Percentiles rank a stretch among this genome's conserved stretches.
These are phyloP conservation scores for Talaromyces marneffei DNA, from an alignment of 2,329 filamentous ascomycete species.

Conservation along the genomic window DNA sequence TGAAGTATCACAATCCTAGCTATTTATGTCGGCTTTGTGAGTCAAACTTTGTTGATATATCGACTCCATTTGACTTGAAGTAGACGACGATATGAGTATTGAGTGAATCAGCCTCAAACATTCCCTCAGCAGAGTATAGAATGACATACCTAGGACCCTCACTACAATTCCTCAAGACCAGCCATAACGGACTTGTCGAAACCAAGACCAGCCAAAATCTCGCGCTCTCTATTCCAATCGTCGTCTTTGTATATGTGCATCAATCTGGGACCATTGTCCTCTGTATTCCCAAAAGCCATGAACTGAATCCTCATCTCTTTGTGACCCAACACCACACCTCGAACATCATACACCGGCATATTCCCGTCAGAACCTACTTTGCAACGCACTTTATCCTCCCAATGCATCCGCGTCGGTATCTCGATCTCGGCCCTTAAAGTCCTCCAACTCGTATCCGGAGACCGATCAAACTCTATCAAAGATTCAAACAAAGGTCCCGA, in stretches of 20 bases:
- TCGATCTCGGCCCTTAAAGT: neutral
- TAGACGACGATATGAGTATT: too few species aligned
- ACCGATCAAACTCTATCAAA: neutral
- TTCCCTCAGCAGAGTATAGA: too few species aligned
- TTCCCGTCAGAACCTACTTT: neutral
- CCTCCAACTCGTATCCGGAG: neutral
- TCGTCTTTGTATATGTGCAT: neutral
- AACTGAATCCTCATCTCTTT: neutral
- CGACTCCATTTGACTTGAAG: too few species aligned
- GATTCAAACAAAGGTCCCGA: neutral
- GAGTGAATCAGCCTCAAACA: too few species aligned
- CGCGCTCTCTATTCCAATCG: neutral
- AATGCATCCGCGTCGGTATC: neutral
- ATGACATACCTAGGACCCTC: too few species aligned
- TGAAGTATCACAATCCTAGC: too few species aligned
- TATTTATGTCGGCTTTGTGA: too few species aligned
- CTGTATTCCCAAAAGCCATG: neutral
- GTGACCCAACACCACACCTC: neutral
- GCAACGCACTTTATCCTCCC: neutral
- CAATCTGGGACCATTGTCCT: neutral
- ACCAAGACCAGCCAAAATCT: neutral
- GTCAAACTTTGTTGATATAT: too few species aligned
- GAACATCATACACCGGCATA: conserved; percentile 4
- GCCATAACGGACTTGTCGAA: neutral
- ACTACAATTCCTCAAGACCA: neutral